These are phyloP conservation scores for Neofusicoccum umdonicola DNA, from an alignment of 2,329 filamentous ascomycete species.

Conservation along the genomic window DNA sequence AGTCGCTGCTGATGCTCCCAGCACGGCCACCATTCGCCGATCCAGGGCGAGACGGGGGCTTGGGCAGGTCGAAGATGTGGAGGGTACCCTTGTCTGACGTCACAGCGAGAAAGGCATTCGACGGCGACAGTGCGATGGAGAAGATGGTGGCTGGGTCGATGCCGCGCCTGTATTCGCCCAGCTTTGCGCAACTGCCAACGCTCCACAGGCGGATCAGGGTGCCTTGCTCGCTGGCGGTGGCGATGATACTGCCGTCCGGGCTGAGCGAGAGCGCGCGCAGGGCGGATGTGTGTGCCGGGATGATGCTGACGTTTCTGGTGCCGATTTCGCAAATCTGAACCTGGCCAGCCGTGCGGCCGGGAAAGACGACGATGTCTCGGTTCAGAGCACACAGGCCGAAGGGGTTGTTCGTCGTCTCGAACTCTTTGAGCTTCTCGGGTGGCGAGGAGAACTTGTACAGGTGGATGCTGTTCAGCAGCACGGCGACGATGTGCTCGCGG, in stretches of 20 bases:
- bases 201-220: slow-evolving; percentile 86
- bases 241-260: slow-evolving; percentile 74
- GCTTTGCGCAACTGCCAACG: slow-evolving; percentile 73
- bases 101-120: slow-evolving; percentile 75
- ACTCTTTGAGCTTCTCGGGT: slow-evolving; percentile 68
- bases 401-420: slow-evolving; percentile 83
- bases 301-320: slow-evolving; percentile 83
- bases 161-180: slow-evolving; percentile 83
- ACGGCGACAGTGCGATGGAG: slow-evolving; percentile 83
- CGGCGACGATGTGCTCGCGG: slow-evolving; percentile 72
- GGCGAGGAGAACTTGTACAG: slow-evolving; percentile 76
- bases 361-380: slow-evolving; percentile 72
- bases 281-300: slow-evolving; percentile 80
- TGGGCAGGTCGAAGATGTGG: slow-evolving; percentile 84
- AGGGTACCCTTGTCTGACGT: slow-evolving; percentile 96
- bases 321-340: slow-evolving; percentile 80
- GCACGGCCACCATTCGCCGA: slow-evolving; percentile 19
- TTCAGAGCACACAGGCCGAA: slow-evolving; percentile 77
- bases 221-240: slow-evolving; percentile 89
- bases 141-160: slow-evolving; percentile 86
- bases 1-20: slow-evolving; percentile 18
- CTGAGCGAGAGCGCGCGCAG: slow-evolving; percentile 79
- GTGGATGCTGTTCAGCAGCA: slow-evolving; percentile 76
- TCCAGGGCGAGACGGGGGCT: slow-evolving; percentile 20
- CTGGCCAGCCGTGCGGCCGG: slow-evolving; percentile 82